A percentile compares a stretch with the other conserved stretches of the same genome.
phyloP scores from a whole-genome alignment of 1,139 yeast genomes.

The Blastobotrys serpentis region DNA sequence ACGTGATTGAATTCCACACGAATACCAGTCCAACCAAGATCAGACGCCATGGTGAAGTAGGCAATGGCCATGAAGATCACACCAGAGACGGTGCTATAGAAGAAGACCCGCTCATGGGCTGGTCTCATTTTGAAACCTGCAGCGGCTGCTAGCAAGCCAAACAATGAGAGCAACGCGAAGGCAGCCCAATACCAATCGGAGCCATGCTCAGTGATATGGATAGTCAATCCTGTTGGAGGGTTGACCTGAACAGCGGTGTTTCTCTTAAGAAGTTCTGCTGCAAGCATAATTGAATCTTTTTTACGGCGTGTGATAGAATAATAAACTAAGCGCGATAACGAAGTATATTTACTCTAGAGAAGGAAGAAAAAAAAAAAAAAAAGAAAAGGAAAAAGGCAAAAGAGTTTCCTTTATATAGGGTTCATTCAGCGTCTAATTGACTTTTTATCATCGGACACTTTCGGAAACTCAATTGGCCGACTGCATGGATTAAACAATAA shows the following conservation, averaged over 20 bases:
- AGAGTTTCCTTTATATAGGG: neutral
- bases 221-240: constrained; percentile 46
- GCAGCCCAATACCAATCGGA: constrained; percentile 74
- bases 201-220: constrained; percentile 58
- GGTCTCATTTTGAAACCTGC: constrained; percentile 43
- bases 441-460: neutral
- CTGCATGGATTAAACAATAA: neutral
- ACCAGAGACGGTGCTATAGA: constrained; percentile 49
- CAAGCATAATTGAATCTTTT: constrained; percentile 9
- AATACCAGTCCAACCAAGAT: constrained; percentile 61
- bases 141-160: constrained; percentile 45
- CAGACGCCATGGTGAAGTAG: constrained; percentile 65
- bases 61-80: constrained; percentile 49
- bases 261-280: constrained; percentile 26
- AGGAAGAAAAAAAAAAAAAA: neutral
- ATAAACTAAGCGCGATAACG: neutral
- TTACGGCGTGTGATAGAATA: neutral
- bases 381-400: neutral
- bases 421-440: constrained; percentile 5
- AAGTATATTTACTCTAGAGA: neutral
- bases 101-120: constrained; percentile 45
- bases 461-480: constrained; percentile 2
- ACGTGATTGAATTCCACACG: constrained; percentile 58
- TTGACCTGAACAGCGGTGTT: constrained; percentile 55
- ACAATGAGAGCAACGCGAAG: constrained; percentile 49